A percentile compares a stretch with the other conserved stretches of the same genome.
Conservation (phyloP, 129 eudicot species). For the Logfia minima region DNA sequence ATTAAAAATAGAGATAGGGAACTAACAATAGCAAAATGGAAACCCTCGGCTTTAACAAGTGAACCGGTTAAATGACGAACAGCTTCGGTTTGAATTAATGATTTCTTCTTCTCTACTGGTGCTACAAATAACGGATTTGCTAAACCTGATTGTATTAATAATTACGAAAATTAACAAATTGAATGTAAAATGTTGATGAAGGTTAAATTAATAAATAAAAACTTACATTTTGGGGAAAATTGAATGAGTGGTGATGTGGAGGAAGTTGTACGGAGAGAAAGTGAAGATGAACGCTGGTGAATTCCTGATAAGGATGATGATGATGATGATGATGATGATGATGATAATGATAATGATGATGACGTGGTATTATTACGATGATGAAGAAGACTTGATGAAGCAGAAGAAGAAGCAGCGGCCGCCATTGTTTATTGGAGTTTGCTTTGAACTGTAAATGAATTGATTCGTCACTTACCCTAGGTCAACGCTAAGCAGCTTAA, state of each 20-base stretch:
- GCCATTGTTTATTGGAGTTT: not conserved
- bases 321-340: not conserved
- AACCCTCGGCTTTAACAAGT: conserved; percentile 61
- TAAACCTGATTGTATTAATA: conserved; percentile 4
- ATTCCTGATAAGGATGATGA: not conserved
- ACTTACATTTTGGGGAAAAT: conserved; percentile 24
- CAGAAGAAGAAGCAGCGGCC: conserved; percentile 1
- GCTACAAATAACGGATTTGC: conserved; percentile 29
- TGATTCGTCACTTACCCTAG: not conserved
- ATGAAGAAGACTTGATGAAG: conserved; percentile 13
- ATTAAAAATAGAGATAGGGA: conserved; percentile 1
- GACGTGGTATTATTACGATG: not conserved
- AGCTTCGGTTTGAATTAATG: conserved; percentile 49
- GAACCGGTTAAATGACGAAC: conserved; percentile 75
- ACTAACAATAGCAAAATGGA: conserved; percentile 77
- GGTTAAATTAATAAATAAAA: not conserved
- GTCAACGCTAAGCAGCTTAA: not conserved
- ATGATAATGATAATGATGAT: not conserved
- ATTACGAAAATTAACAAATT: not conserved
- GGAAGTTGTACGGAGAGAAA: conserved; percentile 19
- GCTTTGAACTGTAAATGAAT: not conserved
- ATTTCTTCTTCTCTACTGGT: conserved; percentile 34
- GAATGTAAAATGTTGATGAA: not conserved
- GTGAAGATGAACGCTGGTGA: conserved; percentile 5
- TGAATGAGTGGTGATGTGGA: conserved; percentile 16